A percentile compares a stretch with the other conserved stretches of the same genome.
These are phyloP conservation scores for Suillus occidentalis DNA, from an alignment of 768 basidiomycete genomes.

Conservation along the genomic window DNA sequence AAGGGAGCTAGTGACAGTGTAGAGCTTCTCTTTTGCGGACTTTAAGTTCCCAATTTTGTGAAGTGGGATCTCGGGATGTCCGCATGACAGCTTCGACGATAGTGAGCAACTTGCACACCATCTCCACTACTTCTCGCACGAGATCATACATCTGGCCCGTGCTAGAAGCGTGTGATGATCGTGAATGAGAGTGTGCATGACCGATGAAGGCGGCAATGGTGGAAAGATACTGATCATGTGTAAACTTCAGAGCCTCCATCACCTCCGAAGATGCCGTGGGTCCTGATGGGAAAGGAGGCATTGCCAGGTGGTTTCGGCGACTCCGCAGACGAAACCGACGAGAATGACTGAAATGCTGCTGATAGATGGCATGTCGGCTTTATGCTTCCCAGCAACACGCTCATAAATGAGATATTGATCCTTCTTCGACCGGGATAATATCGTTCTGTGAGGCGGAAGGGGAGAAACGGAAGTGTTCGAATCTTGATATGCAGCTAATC, in stretches of 20 bases:
- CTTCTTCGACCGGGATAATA: conserved; percentile 32
- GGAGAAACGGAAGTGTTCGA: conserved; percentile 36
- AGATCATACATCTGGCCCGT: conserved; percentile 94
- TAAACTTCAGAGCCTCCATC: conserved; percentile 73
- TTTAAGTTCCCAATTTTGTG: conserved; percentile 66
- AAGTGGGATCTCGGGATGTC: conserved; percentile 66
- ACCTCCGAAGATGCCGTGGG: conserved; percentile 68
- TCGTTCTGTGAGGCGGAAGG: conserved; percentile 34
- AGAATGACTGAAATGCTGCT: conserved; percentile 74
- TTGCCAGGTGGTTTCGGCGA: conserved; percentile 44
- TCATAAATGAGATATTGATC: conserved; percentile 42
- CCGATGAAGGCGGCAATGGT: conserved; percentile 98
- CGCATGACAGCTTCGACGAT: conserved; percentile 88
- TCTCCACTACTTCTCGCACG: conserved; percentile 91
- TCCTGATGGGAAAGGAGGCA: conserved; percentile 67
- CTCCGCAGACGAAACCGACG: conserved; percentile 66
- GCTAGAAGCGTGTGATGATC: conserved; percentile 86
- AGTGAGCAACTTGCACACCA: conserved; percentile 86
- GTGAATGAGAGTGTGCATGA: conserved; percentile 91
- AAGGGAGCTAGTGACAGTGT: conserved; percentile 80
- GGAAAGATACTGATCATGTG: conserved; percentile 89
- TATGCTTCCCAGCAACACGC: conserved; percentile 40
- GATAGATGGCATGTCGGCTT: conserved; percentile 48
- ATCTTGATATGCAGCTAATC: conserved; percentile 35
- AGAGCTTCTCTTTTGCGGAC: conserved; percentile 76